These are phyloP conservation scores for Xylariaceae sp. DNA, from an alignment of 2,329 filamentous ascomycete species.

Conservation along the genomic window DNA sequence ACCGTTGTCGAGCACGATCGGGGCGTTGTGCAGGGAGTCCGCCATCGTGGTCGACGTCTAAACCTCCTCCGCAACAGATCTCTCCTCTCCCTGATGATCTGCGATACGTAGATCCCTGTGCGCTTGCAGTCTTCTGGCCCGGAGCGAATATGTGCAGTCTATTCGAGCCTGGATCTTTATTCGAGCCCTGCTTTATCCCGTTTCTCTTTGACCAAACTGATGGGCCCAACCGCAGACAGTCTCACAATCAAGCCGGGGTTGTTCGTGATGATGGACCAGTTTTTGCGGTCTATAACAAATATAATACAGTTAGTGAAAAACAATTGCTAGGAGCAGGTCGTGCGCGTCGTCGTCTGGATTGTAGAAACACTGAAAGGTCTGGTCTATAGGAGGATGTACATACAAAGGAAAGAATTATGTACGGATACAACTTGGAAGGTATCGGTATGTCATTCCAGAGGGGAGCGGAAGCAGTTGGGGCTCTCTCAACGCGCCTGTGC, in stretches of 20 bases:
- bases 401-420: background rate
- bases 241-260: background rate
- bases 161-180: background rate
- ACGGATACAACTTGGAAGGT: no score
- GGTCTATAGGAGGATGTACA: background rate
- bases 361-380: background rate
- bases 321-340: background rate
- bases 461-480: no score
- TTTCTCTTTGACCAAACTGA: background rate
- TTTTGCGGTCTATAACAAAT: background rate
- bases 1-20: constrained; percentile 98
- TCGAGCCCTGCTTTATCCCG: background rate
- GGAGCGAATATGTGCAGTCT: background rate
- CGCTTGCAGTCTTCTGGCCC: constrained; percentile 6
- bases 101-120: background rate
- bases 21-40: constrained; percentile 82
- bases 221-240: background rate
- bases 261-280: background rate
- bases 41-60: constrained; percentile 40
- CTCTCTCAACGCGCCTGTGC: no score
- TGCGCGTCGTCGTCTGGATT: background rate
- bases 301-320: background rate
- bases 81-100: constrained; percentile 14
- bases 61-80: constrained; percentile 18
- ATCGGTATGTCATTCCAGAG: constrained; percentile 1